Percentiles rank a stretch among this genome's conserved stretches.
Conservation (phyloP, 768 basidiomycete species). For the Boletales sp. region DNA sequence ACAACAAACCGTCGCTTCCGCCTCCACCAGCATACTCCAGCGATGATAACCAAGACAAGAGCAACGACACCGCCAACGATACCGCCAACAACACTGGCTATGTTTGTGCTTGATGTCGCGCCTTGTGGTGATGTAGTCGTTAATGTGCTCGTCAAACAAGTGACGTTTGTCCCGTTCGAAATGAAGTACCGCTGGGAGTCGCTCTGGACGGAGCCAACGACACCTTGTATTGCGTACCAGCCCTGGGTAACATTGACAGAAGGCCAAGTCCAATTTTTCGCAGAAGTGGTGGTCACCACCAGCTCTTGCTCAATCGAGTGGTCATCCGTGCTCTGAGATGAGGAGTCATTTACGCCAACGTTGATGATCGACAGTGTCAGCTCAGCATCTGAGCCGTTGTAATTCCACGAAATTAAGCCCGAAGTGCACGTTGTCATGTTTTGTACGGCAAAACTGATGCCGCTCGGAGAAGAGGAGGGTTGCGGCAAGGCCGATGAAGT, state of each 20-base stretch:
- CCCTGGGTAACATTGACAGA: conserved; percentile 46
- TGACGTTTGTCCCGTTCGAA: conserved; percentile 33
- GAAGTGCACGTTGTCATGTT: conserved; percentile 35
- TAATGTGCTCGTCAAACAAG: conserved; percentile 30
- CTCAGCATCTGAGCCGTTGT: conserved; percentile 28
- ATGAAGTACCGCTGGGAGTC: conserved; percentile 35
- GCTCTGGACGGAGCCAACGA: neutral
- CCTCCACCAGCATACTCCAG: conserved; percentile 31
- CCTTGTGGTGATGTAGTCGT: conserved; percentile 9
- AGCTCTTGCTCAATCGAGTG: conserved; percentile 23
- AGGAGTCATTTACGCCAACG: conserved; percentile 29
- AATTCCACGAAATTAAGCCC: conserved; percentile 38
- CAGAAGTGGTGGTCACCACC: conserved; percentile 23
- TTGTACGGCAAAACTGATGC: conserved; percentile 22
- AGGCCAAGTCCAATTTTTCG: conserved; percentile 38
- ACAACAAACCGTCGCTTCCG: conserved; percentile 13
- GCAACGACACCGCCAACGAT: conserved; percentile 44
- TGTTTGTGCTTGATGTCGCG: conserved; percentile 29
- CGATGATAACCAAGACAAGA: conserved; percentile 31
- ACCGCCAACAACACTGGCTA: conserved; percentile 49
- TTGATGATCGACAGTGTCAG: conserved; percentile 41
- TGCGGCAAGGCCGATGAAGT: conserved; percentile 14
- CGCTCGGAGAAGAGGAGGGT: conserved; percentile 12
- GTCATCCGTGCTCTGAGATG: conserved; percentile 3
- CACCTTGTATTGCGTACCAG: conserved; percentile 39